Conservation (phyloP, 129 eudicot genomes). For the Daucus carota region DNA sequence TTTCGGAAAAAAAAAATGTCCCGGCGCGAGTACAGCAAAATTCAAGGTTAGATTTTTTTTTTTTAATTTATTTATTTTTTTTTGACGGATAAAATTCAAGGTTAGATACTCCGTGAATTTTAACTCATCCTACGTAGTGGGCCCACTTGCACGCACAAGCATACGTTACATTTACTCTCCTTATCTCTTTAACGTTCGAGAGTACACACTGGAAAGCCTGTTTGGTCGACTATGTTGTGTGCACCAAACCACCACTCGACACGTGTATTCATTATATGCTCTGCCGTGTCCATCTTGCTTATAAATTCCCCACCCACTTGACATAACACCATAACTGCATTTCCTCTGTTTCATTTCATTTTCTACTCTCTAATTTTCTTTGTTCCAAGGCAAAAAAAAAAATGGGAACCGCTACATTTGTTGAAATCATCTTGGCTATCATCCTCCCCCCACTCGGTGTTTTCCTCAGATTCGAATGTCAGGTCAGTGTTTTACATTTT, state of each 20-base stretch:
- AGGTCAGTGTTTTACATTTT: too few species aligned
- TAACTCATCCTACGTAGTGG: too few species aligned
- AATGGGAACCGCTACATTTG: background rate
- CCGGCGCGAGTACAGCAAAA: too few species aligned
- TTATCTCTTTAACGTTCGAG: background rate
- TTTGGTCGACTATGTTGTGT: background rate
- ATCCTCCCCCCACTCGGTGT: background rate
- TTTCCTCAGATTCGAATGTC: background rate
- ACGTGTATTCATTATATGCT: background rate
- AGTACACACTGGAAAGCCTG: background rate
- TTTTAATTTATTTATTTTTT: too few species aligned
- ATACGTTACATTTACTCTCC: background rate
- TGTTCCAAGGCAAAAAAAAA: background rate
- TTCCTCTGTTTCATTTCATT: background rate
- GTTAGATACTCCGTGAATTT: too few species aligned
- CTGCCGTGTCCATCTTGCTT: background rate
- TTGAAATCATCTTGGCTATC: background rate
- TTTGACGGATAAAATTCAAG: too few species aligned
- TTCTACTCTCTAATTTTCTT: background rate
- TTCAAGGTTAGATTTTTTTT: too few species aligned
- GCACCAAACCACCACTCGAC: background rate
- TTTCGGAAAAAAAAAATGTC: too few species aligned
- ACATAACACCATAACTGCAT: background rate
- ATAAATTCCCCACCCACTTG: background rate
- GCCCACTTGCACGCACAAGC: too few species aligned